A percentile compares a stretch with the other conserved stretches of the same genome.
These are phyloP conservation scores for Tilletia horrida DNA, from an alignment of 1,284 basidiomycete genomes.

Conservation along the genomic window DNA sequence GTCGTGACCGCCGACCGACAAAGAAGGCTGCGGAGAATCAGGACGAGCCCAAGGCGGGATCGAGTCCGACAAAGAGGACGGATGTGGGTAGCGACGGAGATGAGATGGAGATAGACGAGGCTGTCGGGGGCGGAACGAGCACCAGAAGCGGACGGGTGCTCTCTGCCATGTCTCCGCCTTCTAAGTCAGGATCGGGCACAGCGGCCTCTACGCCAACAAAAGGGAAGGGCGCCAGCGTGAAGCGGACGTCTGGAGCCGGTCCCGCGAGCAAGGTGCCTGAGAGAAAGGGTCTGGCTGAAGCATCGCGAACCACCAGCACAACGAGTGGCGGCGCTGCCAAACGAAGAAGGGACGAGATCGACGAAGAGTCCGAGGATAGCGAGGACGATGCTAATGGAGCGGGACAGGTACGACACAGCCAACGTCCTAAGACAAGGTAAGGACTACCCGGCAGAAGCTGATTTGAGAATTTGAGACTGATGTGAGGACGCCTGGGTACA, in stretches of 20 bases:
- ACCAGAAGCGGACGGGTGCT: too few relatives aligned
- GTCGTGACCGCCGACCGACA: background rate
- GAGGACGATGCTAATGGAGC: background rate
- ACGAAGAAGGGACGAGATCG: background rate
- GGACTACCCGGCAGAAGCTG: background rate
- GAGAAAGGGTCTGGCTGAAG: conserved; percentile 2
- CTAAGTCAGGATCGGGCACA: background rate
- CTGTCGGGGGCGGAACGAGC: background rate
- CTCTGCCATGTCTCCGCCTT: background rate
- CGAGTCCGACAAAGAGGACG: background rate
- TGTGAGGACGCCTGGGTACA: too few relatives aligned
- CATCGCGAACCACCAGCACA: background rate
- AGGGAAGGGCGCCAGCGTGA: conserved; percentile 4
- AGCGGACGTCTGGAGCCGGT: background rate
- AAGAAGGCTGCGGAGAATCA: conserved; percentile 1
- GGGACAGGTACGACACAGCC: background rate
- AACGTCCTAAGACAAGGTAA: background rate
- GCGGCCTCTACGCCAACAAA: background rate
- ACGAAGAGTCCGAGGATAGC: background rate
- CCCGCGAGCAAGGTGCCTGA: conserved; percentile 6
- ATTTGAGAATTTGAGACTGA: too few relatives aligned
- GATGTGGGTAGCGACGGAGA: conserved; percentile 11
- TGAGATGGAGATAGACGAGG: conserved; percentile 14
- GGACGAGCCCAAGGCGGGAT: background rate
- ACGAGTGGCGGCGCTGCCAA: background rate